Evolutionary conservation across 768 basidiomycete genomes (phyloP).

Genomic region (Tephrocybe sp.): DNA sequence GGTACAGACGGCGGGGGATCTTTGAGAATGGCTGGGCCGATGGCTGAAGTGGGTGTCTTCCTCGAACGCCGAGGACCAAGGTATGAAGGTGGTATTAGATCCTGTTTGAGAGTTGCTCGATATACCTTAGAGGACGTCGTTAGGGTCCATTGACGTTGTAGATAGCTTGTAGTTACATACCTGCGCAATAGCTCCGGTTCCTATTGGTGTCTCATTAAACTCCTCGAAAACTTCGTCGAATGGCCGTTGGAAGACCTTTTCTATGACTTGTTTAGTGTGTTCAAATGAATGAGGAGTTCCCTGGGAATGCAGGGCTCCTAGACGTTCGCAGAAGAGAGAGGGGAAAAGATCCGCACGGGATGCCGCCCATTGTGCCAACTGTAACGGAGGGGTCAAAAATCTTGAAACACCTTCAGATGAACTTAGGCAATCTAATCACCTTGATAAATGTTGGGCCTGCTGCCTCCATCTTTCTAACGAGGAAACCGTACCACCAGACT

Average conservation of each 20-base stretch:
- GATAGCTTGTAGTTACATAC: slow-evolving; percentile 28
- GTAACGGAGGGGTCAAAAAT: slow-evolving; percentile 12
- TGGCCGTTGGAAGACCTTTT: slow-evolving; percentile 76
- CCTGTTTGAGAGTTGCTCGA: slow-evolving; percentile 78
- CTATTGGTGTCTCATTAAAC: slow-evolving; percentile 86
- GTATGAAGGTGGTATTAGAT: slow-evolving; percentile 85
- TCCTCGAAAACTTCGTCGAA: slow-evolving; percentile 91
- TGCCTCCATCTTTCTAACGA: slow-evolving; percentile 87
- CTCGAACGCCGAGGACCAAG: slow-evolving; percentile 68
- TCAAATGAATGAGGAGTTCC: slow-evolving; percentile 77
- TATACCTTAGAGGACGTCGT: slow-evolving; percentile 62
- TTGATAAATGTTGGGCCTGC: slow-evolving; percentile 98
- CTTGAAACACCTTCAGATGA: not conserved
- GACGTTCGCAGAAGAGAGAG: slow-evolving; percentile 73
- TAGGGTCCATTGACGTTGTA: not conserved
- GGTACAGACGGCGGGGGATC: slow-evolving; percentile 74
- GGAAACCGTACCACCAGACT: slow-evolving; percentile 94
- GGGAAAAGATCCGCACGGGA: slow-evolving; percentile 95
- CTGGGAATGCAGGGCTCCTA: slow-evolving; percentile 87
- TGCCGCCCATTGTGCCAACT: slow-evolving; percentile 99
- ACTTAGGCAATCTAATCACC: slow-evolving; percentile 48
- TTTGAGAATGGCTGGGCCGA: slow-evolving; percentile 56
- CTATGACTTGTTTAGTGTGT: slow-evolving; percentile 82
- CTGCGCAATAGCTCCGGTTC: slow-evolving; percentile 99
- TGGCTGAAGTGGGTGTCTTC: slow-evolving; percentile 44